Evolutionary conservation across 2,329 filamentous ascomycete species (phyloP), one percentile per base, ranked within the genome.

Genomic region (Paraphoma sp.): DNA sequence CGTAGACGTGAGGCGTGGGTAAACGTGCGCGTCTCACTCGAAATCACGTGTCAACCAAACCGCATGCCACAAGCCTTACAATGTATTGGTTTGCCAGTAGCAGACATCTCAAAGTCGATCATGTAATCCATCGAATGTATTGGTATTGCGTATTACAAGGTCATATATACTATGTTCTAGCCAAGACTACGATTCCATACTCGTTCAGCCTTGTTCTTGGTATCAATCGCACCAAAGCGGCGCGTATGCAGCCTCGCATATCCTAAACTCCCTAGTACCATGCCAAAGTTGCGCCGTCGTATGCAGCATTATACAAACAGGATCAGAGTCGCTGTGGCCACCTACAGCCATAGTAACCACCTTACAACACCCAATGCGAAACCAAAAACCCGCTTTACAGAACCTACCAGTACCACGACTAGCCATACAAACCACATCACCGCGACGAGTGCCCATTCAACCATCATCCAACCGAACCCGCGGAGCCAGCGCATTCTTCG

Each of bases 361-460:
- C 84, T 83, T n/a, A 90, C 81, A 9, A 85, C 83, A 10, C 81
- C 78, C 48, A 87, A 79, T 0, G 86, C 70, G 2, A 87, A 87
- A 45, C 84, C 84, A 44, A 89, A 84, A 1, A 89, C 65, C 10
- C 88, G 87, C 57, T 87, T 80, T 36, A 90, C 78, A 12, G 91
- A 76, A 57, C 91, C 86, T 49, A 90, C 81, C 23, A 94, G 81
- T 74, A 93, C 90, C 23, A 97, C 93, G 33, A 96, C 81, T 56
- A 96, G 86, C 93, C 94, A 98, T 14, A 96, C 88, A 77, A 90
- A 92, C 93, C 95, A 97, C 88, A 98, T 92, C 65, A 96, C 86
- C 4, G 90, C 91, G 40, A 98, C 87, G 16, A 98, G 83, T 48
- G 87, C 80, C 92, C 93, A 97, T 80, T 98, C 94, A 14, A 97